phyloP scores from a whole-genome alignment of 1,284 basidiomycete species.

The Leccinum griseonigrum region DNA sequence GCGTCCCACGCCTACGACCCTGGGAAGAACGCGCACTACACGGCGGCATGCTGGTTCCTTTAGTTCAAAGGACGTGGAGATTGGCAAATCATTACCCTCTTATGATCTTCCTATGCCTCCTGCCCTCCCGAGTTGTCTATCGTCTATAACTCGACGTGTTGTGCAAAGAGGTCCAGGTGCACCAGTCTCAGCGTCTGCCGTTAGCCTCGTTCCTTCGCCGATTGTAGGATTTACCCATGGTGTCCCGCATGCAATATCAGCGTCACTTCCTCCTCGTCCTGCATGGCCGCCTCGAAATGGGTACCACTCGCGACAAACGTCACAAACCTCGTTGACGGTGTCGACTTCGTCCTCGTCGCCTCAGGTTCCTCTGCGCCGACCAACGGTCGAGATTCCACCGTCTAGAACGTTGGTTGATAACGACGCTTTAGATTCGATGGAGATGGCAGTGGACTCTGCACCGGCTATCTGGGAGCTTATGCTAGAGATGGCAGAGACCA shows the following conservation, averaged over 20 bases:
- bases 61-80: conserved; percentile 87
- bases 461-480: conserved; percentile 71
- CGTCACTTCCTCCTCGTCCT: conserved; percentile 14
- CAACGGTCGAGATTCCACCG: conserved; percentile 43
- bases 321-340: conserved; percentile 51
- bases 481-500: conserved; percentile 49
- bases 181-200: conserved; percentile 26
- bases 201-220: conserved; percentile 16
- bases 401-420: conserved; percentile 63
- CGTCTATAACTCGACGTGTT: conserved; percentile 47
- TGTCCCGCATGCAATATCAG: conserved; percentile 13
- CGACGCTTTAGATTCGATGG: conserved; percentile 67
- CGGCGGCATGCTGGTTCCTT: conserved; percentile 93
- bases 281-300: conserved; percentile 16
- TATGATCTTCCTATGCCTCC: conserved; percentile 41
- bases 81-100: conserved; percentile 78
- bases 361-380: conserved; percentile 33
- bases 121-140: conserved; percentile 34
- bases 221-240: conserved; percentile 8
- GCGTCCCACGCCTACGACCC: conserved; percentile 31
- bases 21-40: conserved; percentile 43
- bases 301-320: conserved; percentile 55
- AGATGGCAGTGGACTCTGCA: conserved; percentile 65
- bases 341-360: conserved; percentile 44
- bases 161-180: conserved; percentile 40